Base-by-base conservation (phyloP, 2,329 filamentous ascomycete genomes). In the Trichoderma sp. region DNA sequence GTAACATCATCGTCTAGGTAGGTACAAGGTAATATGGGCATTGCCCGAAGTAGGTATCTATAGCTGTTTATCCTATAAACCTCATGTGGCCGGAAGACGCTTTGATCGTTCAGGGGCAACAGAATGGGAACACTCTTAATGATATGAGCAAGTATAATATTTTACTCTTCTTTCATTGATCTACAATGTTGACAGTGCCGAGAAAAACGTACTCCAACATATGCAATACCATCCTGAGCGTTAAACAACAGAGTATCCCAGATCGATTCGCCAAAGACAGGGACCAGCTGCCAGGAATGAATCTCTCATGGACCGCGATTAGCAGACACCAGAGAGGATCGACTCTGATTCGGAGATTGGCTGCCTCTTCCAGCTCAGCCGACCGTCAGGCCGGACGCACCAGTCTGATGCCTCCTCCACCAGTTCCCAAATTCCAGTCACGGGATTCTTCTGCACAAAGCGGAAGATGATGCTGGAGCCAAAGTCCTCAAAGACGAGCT, bases 401-500 rank as follows among this genome's bases (percentile, higher is more conserved):
- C 75, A 75, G 5, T 73, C 70, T 0, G 77, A 76, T 9, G 69
- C 71, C 66, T 80, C 78, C 63, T 80, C 78, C 0, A 80, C 68
- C 24, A 79, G 68, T 34, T 73, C 74, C 78, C 78, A 80, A 6
- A 67, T 54, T 0, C 74, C 77, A 0, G 73, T 75, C 3, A 26
- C 59, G 5, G 57, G 64, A 28, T 76, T 70, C 70, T 72, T 77
- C 61, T 74, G 72, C 17, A 75, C 67, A 15, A 73, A 78, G 3
- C 78, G 72, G 55, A 77, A 78, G 58, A 79, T 74, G 28, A 79
- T 74, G 19, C 71, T 75, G 15, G 71, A 71, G 0, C 77, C 77
- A 19, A 77, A 71, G 30, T 78, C 76, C 65, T 77, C 76, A 66
- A 79, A 79, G 6, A 78, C 72, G 1, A 78, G 66, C 61, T 80